Evolutionary conservation across 768 basidiomycete genomes (phyloP).

Genomic region (Rhodosporidiobolus odoratus): DNA sequence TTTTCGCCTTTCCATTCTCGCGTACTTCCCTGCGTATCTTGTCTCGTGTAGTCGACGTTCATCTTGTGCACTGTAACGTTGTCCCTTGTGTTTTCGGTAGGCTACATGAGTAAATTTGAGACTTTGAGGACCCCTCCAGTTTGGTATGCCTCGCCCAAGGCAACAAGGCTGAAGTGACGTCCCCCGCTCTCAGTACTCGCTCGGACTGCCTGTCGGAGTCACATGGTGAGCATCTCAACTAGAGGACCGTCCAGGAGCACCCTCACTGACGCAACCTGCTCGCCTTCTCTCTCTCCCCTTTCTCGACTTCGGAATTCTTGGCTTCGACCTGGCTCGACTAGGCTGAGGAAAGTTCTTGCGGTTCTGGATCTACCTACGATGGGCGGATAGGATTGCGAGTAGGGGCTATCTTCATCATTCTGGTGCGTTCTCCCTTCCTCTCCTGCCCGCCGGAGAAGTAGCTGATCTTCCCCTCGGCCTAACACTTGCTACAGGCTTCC

Average conservation of each 20-base stretch:
- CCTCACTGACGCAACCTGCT: background rate
- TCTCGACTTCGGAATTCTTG: background rate
- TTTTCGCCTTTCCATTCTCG: background rate
- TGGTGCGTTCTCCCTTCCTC: background rate
- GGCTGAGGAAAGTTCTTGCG: background rate
- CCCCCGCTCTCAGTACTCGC: no score
- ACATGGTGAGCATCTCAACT: no score
- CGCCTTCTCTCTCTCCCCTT: background rate
- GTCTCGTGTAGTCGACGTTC: background rate
- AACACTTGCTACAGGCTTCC: background rate
- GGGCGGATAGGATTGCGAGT: conserved; percentile 17
- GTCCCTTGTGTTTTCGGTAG: no score
- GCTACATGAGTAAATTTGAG: no score
- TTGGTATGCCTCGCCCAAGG: no score
- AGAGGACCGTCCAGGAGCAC: no score
- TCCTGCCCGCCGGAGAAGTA: background rate
- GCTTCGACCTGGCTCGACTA: background rate
- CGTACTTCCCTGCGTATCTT: background rate
- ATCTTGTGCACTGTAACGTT: no score
- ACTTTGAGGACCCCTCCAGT: no score
- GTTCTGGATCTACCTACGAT: conserved; percentile 2
- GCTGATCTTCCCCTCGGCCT: background rate
- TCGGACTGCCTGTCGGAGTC: no score
- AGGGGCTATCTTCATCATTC: conserved; percentile 38
- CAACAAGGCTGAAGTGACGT: no score